phyloP scores from a whole-genome alignment of 2,329 filamentous ascomycete genomes.

The Scytalidium lignicola region DNA sequence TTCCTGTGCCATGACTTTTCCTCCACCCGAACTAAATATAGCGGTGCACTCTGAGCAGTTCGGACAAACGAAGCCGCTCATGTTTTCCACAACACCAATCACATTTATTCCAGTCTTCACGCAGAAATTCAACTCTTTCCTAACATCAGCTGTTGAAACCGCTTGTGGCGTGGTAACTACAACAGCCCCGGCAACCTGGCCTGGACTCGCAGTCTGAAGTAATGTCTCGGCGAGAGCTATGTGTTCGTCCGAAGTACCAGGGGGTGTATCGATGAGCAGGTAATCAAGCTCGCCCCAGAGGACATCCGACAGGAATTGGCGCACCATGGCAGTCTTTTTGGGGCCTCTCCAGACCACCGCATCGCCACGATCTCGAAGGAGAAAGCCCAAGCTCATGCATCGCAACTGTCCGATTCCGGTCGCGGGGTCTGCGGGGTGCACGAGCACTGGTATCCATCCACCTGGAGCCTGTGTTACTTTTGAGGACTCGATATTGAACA shows the following conservation, averaged over 20 bases:
- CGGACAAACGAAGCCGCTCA: constrained; percentile 85
- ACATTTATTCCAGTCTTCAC: constrained; percentile 76
- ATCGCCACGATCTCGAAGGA: constrained; percentile 76
- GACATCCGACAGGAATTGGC: constrained; percentile 90
- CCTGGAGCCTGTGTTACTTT: constrained; percentile 89
- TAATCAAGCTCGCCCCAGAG: constrained; percentile 87
- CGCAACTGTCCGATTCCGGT: constrained; percentile 58
- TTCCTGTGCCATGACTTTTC: constrained; percentile 81
- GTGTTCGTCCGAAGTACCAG: constrained; percentile 94
- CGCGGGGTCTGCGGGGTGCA: constrained; percentile 58
- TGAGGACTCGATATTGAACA: constrained; percentile 82
- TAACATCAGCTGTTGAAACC: constrained; percentile 86
- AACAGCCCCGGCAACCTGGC: constrained; percentile 79
- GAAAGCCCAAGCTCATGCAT: constrained; percentile 91
- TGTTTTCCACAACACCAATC: constrained; percentile 92
- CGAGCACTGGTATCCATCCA: constrained; percentile 85
- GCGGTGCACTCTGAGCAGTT: constrained; percentile 83
- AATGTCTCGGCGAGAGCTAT: constrained; percentile 90
- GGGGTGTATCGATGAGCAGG: constrained; percentile 90
- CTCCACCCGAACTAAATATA: constrained; percentile 88
- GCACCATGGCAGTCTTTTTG: constrained; percentile 98
- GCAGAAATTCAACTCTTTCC: constrained; percentile 83
- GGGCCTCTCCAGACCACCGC: constrained; percentile 97
- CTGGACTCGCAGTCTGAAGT: constrained; percentile 54
- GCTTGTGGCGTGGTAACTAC: constrained; percentile 96